These are phyloP conservation scores for Erigeron canadensis DNA, from an alignment of 129 eudicot genomes.

Conservation along the genomic window DNA sequence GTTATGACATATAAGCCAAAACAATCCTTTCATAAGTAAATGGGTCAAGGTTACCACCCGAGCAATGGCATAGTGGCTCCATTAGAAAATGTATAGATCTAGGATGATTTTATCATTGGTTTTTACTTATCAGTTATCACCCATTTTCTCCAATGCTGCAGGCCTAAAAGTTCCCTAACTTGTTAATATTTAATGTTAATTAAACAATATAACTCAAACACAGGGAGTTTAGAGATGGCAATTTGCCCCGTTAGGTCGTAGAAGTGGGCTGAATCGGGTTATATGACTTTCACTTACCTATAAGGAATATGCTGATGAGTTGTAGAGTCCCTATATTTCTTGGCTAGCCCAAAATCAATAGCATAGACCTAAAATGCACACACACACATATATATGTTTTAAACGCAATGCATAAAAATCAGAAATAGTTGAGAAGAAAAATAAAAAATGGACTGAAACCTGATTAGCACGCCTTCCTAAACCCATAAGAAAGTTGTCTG, in stretches of 20 bases:
- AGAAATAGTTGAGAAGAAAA: conserved; percentile 1
- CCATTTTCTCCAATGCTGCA: not conserved
- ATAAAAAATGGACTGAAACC: conserved; percentile 38
- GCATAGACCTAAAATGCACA: conserved; percentile 64
- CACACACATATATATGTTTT: not conserved
- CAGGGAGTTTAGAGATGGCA: too few relatives aligned
- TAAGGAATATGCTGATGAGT: conserved; percentile 96
- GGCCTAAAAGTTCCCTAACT: not conserved
- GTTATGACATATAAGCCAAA: not conserved
- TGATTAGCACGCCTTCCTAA: conserved; percentile 98
- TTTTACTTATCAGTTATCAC: not conserved
- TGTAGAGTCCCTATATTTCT: conserved; percentile 93
- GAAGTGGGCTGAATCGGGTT: too few relatives aligned
- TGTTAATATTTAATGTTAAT: not conserved
- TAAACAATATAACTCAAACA: too few relatives aligned
- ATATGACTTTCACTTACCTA: conserved; percentile 60
- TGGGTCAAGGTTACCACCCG: not conserved
- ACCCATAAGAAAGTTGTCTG: conserved; percentile 99
- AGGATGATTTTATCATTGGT: conserved; percentile 8
- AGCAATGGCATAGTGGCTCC: not conserved
- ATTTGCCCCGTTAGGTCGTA: too few relatives aligned
- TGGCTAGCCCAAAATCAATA: conserved; percentile 97
- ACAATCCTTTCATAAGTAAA: not conserved
- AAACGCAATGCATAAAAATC: not conserved
- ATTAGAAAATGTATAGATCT: not conserved